Evolutionary conservation across 208 protist genomes (phyloP).

Genomic region (Acanthamoeba polyphaga): DNA sequence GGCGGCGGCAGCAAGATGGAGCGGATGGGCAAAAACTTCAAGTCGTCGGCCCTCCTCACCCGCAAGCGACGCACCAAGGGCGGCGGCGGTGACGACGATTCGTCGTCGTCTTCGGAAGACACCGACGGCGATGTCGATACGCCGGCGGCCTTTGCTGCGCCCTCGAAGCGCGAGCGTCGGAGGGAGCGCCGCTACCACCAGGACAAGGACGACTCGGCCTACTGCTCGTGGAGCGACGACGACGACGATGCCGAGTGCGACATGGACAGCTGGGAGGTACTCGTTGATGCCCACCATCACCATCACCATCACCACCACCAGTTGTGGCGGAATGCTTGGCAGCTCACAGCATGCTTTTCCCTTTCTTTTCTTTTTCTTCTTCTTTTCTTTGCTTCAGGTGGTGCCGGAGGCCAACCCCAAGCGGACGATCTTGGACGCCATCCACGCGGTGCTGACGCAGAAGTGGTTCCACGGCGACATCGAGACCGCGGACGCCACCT

Average conservation of each 20-base stretch:
- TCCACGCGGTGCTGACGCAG: constrained; percentile 15
- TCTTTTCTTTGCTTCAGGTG: neutral
- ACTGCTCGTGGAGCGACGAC: constrained; percentile 16
- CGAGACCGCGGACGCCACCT: constrained; percentile 38
- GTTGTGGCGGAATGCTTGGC: too few relatives aligned
- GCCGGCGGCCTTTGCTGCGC: neutral
- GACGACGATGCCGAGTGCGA: neutral
- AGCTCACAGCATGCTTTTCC: too few relatives aligned
- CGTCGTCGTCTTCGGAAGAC: neutral
- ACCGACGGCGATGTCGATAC: neutral
- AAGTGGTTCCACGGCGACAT: constrained; percentile 69
- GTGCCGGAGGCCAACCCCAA: neutral
- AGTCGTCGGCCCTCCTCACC: constrained; percentile 10
- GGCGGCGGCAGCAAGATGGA: neutral
- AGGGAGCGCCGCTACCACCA: neutral
- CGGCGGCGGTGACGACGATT: neutral
- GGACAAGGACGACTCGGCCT: constrained; percentile 7
- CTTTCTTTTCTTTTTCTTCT: too few relatives aligned
- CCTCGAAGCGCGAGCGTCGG: neutral
- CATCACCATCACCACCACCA: too few relatives aligned
- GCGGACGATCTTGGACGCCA: constrained; percentile 18
- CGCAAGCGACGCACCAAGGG: constrained; percentile 8
- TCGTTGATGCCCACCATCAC: too few relatives aligned
- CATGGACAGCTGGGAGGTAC: neutral
- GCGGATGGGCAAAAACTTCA: constrained; percentile 17